These are phyloP conservation scores for Stachybotrys chartarum DNA, from an alignment of 2,329 filamentous ascomycete species.

Conservation along the genomic window DNA sequence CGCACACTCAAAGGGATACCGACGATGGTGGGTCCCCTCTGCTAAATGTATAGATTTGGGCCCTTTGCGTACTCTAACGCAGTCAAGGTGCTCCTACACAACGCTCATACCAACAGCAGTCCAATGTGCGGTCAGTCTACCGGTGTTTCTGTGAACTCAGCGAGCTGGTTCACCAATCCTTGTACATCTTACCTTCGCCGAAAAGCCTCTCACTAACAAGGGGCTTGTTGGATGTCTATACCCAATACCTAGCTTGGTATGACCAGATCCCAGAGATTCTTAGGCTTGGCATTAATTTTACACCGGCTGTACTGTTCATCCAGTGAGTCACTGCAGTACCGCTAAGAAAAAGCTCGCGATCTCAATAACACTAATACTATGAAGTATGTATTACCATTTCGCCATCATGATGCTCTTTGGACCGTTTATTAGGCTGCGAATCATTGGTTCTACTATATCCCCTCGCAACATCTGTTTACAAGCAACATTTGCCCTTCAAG, in stretches of 20 bases:
- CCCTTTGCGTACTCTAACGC: too few relatives aligned
- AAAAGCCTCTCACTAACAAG: slow-evolving; percentile 56
- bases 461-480: slow-evolving; percentile 61
- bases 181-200: slow-evolving; percentile 67
- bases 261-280: slow-evolving; percentile 57
- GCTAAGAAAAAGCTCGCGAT: too few relatives aligned
- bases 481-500: slow-evolving; percentile 52
- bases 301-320: slow-evolving; percentile 64
- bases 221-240: slow-evolving; percentile 57
- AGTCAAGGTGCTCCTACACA: slow-evolving; percentile 48
- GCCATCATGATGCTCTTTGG: slow-evolving; percentile 67
- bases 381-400: slow-evolving; percentile 64
- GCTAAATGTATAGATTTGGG: too few relatives aligned
- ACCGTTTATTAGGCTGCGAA: slow-evolving; percentile 58
- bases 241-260: slow-evolving; percentile 66
- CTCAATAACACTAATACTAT: too few relatives aligned
- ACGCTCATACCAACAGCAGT: slow-evolving; percentile 52
- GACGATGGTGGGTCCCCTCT: slow-evolving; percentile 44
- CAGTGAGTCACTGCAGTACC: too few relatives aligned
- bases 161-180: slow-evolving; percentile 64
- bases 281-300: slow-evolving; percentile 59
- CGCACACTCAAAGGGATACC: too few relatives aligned
- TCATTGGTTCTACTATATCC: slow-evolving; percentile 55
- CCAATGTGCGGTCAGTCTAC: slow-evolving; percentile 61
- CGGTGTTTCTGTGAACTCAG: slow-evolving; percentile 66